Percentiles rank a stretch among this genome's conserved stretches.
Conservation (phyloP, 2,329 filamentous ascomycete genomes). For the Cladosporium sp. region DNA sequence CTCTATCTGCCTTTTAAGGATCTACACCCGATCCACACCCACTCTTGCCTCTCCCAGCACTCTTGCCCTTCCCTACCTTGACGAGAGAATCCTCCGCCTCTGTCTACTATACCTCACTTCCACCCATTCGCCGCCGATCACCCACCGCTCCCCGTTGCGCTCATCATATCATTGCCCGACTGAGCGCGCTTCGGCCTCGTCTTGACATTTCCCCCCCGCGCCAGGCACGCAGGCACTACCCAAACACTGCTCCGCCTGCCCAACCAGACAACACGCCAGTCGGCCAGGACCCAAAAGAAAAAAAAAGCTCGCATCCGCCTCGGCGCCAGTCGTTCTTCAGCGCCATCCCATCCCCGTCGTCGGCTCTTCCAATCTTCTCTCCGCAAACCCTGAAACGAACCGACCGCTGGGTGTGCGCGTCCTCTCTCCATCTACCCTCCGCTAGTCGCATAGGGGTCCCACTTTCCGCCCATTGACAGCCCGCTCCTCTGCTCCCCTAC, state of each 20-base stretch:
- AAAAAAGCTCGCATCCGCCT: too few species aligned
- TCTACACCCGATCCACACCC: constrained; percentile 9
- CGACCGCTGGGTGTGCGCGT: constrained; percentile 9
- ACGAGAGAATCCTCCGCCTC: background rate
- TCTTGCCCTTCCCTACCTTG: too few species aligned
- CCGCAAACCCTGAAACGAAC: constrained; percentile 10
- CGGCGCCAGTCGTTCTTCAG: too few species aligned
- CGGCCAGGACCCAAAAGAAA: too few species aligned
- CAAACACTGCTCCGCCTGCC: constrained; percentile 20
- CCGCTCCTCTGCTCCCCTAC: background rate
- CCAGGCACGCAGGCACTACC: too few species aligned
- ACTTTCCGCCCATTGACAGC: constrained; percentile 23
- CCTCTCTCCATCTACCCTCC: constrained; percentile 12
- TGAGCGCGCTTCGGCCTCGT: constrained; percentile 10
- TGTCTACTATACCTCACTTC: too few species aligned
- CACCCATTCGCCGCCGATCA: background rate
- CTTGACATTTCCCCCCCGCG: too few species aligned
- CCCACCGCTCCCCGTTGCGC: too few species aligned
- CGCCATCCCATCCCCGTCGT: too few species aligned
- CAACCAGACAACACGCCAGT: too few species aligned
- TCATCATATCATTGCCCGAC: constrained; percentile 11
- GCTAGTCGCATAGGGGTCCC: constrained; percentile 25
- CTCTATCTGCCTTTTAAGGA: too few species aligned
- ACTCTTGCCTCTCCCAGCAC: constrained; percentile 11
- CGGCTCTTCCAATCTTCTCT: too few species aligned